Conservation (phyloP, 345 rosid genomes). For the Populus ilicifolia region DNA sequence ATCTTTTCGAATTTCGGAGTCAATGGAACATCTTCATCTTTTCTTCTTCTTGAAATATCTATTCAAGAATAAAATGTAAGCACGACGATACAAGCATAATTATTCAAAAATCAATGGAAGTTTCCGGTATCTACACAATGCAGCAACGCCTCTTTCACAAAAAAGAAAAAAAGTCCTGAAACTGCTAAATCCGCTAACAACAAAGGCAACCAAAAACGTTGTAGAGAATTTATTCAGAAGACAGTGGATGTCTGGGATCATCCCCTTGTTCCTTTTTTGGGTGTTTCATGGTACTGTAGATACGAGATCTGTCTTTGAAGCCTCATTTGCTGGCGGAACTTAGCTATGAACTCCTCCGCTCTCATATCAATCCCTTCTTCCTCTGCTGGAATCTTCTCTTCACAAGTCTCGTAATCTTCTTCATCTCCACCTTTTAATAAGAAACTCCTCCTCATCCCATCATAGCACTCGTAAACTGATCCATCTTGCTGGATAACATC, state of each 20-base stretch:
- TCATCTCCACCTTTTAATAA: slow-evolving; percentile 7
- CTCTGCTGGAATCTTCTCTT: slow-evolving; percentile 27
- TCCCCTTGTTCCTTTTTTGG: slow-evolving; percentile 6
- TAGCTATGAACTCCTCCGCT: slow-evolving; percentile 85
- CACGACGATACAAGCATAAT: neutral
- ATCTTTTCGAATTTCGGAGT: neutral
- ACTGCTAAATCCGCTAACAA: neutral
- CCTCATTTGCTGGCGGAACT: slow-evolving; percentile 68
- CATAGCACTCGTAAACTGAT: slow-evolving; percentile 22
- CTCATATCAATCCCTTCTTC: slow-evolving; percentile 69
- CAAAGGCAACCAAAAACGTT: neutral
- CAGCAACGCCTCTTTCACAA: slow-evolving; percentile 6
- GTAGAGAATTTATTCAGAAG: neutral
- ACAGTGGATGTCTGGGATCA: neutral
- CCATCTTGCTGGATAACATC: neutral
- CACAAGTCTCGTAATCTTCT: neutral
- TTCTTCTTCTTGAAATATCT: neutral
- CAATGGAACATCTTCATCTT: neutral
- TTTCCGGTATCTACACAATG: slow-evolving; percentile 17
- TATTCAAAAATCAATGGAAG: slow-evolving; percentile 9
- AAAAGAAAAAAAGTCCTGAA: neutral
- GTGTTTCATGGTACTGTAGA: slow-evolving; percentile 41
- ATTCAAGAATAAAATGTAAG: neutral
- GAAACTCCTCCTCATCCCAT: slow-evolving; percentile 8
- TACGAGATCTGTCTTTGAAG: slow-evolving; percentile 77